Percentiles rank a stretch among this genome's conserved stretches.
Conservation (phyloP, 2,329 filamentous ascomycete species). For the Penicillium concentricum region DNA sequence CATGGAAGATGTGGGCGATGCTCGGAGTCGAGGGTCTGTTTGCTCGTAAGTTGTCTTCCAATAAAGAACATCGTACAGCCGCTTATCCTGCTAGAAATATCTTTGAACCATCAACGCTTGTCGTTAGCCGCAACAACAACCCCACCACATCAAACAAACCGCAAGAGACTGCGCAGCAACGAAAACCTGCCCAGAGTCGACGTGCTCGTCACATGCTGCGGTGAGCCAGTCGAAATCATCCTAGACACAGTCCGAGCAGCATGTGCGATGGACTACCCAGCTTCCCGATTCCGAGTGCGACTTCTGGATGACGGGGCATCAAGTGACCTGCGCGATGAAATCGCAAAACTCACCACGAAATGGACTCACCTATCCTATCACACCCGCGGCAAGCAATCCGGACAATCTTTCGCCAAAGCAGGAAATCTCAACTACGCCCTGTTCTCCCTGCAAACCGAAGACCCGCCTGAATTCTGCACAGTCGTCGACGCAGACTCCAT, state of each 20-base stretch:
- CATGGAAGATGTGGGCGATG: conserved; percentile 31
- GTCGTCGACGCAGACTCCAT: conserved; percentile 40
- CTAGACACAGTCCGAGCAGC: conserved; percentile 59
- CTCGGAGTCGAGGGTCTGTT: conserved; percentile 26
- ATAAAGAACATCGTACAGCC: neutral
- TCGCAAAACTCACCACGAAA: conserved; percentile 39
- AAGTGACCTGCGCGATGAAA: conserved; percentile 39
- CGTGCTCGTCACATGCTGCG: conserved; percentile 58
- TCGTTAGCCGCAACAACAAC: conserved; percentile 19
- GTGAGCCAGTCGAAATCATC: conserved; percentile 57
- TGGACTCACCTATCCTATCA: conserved; percentile 56
- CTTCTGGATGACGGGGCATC: conserved; percentile 57
- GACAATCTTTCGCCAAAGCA: conserved; percentile 36
- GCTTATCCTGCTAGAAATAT: conserved; percentile 14
- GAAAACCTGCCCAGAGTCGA: conserved; percentile 55
- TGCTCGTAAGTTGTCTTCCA: conserved; percentile 18
- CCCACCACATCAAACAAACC: conserved; percentile 3
- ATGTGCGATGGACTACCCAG: conserved; percentile 56
- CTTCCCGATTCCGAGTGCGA: conserved; percentile 54
- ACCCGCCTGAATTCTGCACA: conserved; percentile 31
- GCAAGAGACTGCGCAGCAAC: conserved; percentile 29
- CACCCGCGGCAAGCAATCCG: conserved; percentile 47
- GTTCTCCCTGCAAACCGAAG: conserved; percentile 22
- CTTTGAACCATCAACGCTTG: conserved; percentile 25
- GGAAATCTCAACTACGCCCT: conserved; percentile 40